Conservation (phyloP, 192 early-diverging fungal species). For the Coemansia sp. region DNA sequence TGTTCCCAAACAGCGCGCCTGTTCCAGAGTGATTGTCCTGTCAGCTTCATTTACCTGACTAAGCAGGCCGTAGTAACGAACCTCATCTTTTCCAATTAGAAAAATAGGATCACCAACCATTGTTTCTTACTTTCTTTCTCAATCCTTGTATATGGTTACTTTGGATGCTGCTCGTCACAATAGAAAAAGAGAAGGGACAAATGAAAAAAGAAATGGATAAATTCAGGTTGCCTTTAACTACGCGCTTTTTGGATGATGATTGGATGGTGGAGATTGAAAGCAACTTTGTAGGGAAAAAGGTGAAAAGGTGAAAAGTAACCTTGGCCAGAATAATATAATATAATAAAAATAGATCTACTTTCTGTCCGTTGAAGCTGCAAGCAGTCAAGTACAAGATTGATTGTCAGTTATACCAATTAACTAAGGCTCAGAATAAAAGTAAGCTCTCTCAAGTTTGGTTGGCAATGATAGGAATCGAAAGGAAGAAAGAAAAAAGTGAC, state of each 20-base stretch:
- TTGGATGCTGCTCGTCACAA: slow-evolving; percentile 7
- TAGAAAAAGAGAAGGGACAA: neutral
- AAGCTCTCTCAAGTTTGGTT: no score
- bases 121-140: neutral
- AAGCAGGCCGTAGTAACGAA: slow-evolving; percentile 90
- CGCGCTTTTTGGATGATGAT: neutral
- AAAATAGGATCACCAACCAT: slow-evolving; percentile 60
- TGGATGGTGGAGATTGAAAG: neutral
- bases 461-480: no score
- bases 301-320: no score
- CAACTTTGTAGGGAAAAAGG: no score
- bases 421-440: no score
- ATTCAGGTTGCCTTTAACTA: neutral
- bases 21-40: slow-evolving; percentile 85
- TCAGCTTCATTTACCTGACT: slow-evolving; percentile 83
- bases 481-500: no score
- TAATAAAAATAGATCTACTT: no score
- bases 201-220: neutral
- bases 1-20: slow-evolving; percentile 93
- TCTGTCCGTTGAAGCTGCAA: no score
- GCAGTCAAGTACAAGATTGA: no score
- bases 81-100: slow-evolving; percentile 84
- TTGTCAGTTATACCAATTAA: no score
- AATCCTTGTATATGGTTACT: slow-evolving; percentile 1
- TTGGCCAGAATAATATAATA: no score